Evolutionary conservation across 2,329 filamentous ascomycete genomes (phyloP).

Genomic region (Colletotrichum eremochloae): DNA sequence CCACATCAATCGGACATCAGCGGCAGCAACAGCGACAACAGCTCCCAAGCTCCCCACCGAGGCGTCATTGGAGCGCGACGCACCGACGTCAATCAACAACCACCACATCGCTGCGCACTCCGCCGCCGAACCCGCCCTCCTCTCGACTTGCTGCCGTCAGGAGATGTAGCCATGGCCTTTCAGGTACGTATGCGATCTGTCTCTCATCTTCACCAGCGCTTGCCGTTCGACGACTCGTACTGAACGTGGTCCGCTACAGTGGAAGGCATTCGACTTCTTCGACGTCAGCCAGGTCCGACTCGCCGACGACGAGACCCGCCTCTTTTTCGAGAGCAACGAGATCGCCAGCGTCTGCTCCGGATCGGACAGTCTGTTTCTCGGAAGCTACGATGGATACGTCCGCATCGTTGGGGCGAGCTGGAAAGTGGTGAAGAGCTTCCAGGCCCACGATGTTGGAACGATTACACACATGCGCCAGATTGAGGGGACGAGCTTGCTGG

Average conservation of each 20-base stretch:
- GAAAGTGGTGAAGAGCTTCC: constrained; percentile 89
- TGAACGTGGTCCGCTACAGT: constrained; percentile 65
- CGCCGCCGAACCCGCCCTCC: constrained; percentile 3
- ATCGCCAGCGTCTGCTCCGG: constrained; percentile 88
- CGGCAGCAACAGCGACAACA: constrained; percentile 28
- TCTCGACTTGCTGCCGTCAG: constrained; percentile 7
- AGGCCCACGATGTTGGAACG: constrained; percentile 82
- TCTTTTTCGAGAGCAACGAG: constrained; percentile 85
- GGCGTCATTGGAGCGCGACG: constrained; percentile 47
- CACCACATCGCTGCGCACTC: constrained; percentile 2
- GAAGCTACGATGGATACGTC: constrained; percentile 85
- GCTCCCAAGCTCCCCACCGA: constrained; percentile 43
- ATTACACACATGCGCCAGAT: constrained; percentile 95
- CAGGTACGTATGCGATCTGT: constrained; percentile 24
- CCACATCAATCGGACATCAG: constrained; percentile 9
- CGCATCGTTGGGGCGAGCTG: constrained; percentile 89
- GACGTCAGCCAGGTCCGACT: constrained; percentile 88
- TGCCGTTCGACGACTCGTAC: background rate
- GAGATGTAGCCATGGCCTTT: constrained; percentile 44
- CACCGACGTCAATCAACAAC: constrained; percentile 38
- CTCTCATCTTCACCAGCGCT: background rate
- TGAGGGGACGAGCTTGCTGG: constrained; percentile 85
- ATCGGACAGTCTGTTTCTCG: constrained; percentile 90
- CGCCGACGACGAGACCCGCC: constrained; percentile 81
- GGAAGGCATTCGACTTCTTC: constrained; percentile 99